These are phyloP conservation scores for Paramecium sonneborni DNA, from an alignment of 73 alveolate species.

Conservation along the genomic window DNA sequence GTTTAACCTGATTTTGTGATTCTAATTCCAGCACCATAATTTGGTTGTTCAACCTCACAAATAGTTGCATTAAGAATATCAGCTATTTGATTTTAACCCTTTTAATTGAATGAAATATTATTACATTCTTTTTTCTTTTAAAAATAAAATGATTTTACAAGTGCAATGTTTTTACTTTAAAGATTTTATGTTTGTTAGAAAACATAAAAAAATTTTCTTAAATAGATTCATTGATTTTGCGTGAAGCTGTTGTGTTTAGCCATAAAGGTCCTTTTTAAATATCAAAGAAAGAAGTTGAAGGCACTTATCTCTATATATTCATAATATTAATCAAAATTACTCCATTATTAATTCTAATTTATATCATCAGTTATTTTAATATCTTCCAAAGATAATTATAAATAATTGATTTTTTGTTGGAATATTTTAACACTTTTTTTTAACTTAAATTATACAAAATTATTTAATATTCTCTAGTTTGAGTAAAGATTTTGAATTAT, in stretches of 20 bases:
- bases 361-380: background rate
- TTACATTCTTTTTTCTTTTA: conserved; percentile 6
- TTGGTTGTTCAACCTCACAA: background rate
- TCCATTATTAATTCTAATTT: background rate
- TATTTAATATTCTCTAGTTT: too few species aligned
- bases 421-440: too few species aligned
- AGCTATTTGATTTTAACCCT: background rate
- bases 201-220: background rate
- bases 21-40: background rate
- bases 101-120: background rate
- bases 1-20: background rate
- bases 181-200: background rate
- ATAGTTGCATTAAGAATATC: background rate
- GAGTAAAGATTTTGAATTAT: too few species aligned
- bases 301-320: background rate
- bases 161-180: background rate
- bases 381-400: background rate
- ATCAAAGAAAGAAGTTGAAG: background rate
- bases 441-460: too few species aligned
- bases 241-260: background rate
- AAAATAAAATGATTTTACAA: conserved; percentile 7
- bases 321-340: background rate
- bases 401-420: background rate
- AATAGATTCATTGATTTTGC: background rate
- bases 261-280: background rate